Evolutionary conservation across 352 stramenopile species (phyloP), one percentile per base, ranked within the genome.

Genomic region (Globisporangium cystogenes): DNA sequence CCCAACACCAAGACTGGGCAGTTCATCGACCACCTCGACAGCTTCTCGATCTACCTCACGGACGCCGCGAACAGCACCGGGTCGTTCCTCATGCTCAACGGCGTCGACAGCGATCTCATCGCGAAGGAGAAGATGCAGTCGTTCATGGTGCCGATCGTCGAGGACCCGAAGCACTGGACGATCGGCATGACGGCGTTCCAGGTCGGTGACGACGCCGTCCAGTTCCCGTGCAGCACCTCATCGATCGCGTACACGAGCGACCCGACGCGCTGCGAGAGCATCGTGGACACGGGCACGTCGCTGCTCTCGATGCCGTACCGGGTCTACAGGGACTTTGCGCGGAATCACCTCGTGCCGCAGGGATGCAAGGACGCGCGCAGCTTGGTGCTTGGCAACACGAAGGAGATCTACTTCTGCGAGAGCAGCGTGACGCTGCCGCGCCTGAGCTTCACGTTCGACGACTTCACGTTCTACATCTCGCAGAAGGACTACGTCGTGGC

Each of bases 71-170:
- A 60, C 35, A 41, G 64, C 1, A 51, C 67, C 11, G 77, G 73
- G 11, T 87, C 77, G 27, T 89, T 87, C 60, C 62, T 91, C 35
- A 56, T 88, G 44, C 45, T 91, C 1, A 87, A 90, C 41, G 78
- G 62, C 2, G 70, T 90, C 16, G 78, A 88, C 45, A 64, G 79
- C 20, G 60, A 66, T 0, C 48, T 87, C 4, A 76, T 90, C 60
- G 50, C 57, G 18, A 35, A 65, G 4, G 63, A 84, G 43, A 67
- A 69, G 7, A 57, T 84, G 26, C 68, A 61, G 33, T 55, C 64
- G 33, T 77, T 76, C 42, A 69, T 53, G 14, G 29, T 92, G 11
- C 59, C 66, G 6, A 49, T 90, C 35, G 44, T 52, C 24, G 52
- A 43, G 75, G 79, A 59, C 65, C 62, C 3, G 21, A 69, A 49